Evolutionary conservation across 345 rosid genomes (phyloP), one percentile per base, ranked within the genome.

Genomic region (Pistacia integerrima): DNA sequence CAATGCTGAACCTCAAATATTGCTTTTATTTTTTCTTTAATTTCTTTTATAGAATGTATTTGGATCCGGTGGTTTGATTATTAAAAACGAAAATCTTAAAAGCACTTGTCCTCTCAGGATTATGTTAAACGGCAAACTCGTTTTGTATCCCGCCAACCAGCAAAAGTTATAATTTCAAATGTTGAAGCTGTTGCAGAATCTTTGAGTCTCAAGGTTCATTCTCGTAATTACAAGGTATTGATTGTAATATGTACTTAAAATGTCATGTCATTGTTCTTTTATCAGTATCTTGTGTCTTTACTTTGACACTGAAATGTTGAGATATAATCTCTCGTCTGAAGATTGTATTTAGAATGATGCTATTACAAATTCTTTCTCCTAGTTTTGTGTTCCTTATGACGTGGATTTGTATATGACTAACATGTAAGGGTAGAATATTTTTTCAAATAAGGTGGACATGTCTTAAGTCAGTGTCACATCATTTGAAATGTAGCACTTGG

Each of bases 51-150:
- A 58, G 28, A 16, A 35, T 74, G 60, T 48, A 35, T 55, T 68
- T 58, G 41, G 67, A 68, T 74, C 68, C 35, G 49, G 62, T 74
- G 57, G 57, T 35, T 72, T 72, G 55, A 70, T 48, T 46, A 62
- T 46, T 69, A 57, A 69, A 61, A 18, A 71, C 58, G 70, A 41
- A 35, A 64, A 58, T 55, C 56, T 18, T 58, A 59, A 20, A 55
- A 28, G 17, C 10, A 73, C 52, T 35, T 67, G 25, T 58, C 12
- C 68, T 69, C 41, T 25, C 87, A 94, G 96, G 98, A 94, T 82
- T 88, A 76, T 79, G 82, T 92, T 52, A 92, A 87, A 78, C 80
- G 91, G 73, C 98, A 92, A 85, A 94, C 98, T 30, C 96, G 96
- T 75, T 92, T 92, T 84, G 93, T 94, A 38, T 94, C 96, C 72